These are phyloP conservation scores for Globisporangium polare DNA, from an alignment of 352 stramenopile species.

Conservation along the genomic window DNA sequence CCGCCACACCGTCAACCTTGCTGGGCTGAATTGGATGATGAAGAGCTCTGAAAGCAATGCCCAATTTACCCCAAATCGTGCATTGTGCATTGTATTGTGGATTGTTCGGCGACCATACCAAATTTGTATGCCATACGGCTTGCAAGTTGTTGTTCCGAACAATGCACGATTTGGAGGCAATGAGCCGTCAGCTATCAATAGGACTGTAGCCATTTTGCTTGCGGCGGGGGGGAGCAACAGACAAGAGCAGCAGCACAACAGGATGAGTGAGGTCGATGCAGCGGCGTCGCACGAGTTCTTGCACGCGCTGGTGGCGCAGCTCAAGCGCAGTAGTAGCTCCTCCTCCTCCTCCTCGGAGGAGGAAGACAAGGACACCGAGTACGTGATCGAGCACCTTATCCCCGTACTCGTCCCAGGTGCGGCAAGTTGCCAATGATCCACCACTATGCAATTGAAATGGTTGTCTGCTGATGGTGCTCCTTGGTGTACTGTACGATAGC, in stretches of 20 bases:
- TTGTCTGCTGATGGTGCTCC: neutral
- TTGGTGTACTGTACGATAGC: slow-evolving; percentile 16
- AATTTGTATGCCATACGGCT: too few relatives aligned
- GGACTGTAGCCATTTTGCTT: too few relatives aligned
- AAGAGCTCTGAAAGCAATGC: too few relatives aligned
- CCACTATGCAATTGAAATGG: too few relatives aligned
- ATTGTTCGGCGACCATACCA: too few relatives aligned
- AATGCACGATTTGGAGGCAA: too few relatives aligned
- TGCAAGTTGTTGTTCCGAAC: too few relatives aligned
- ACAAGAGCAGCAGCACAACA: neutral
- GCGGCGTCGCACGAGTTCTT: slow-evolving; percentile 38
- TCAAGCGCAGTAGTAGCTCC: slow-evolving; percentile 24
- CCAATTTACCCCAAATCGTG: too few relatives aligned
- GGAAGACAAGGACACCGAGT: slow-evolving; percentile 37
- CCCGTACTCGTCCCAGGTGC: slow-evolving; percentile 53
- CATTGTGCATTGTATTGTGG: too few relatives aligned
- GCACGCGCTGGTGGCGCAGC: slow-evolving; percentile 27
- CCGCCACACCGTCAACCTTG: neutral
- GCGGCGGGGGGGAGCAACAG: too few relatives aligned
- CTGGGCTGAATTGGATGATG: neutral
- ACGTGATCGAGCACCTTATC: slow-evolving; percentile 51
- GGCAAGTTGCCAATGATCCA: neutral
- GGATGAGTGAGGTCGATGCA: slow-evolving; percentile 27
- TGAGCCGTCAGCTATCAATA: too few relatives aligned
- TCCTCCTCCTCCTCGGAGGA: too few relatives aligned